Percentiles rank a stretch among this genome's conserved stretches.
Conservation (phyloP, 306 rosid species). For the Clitoria ternatea region DNA sequence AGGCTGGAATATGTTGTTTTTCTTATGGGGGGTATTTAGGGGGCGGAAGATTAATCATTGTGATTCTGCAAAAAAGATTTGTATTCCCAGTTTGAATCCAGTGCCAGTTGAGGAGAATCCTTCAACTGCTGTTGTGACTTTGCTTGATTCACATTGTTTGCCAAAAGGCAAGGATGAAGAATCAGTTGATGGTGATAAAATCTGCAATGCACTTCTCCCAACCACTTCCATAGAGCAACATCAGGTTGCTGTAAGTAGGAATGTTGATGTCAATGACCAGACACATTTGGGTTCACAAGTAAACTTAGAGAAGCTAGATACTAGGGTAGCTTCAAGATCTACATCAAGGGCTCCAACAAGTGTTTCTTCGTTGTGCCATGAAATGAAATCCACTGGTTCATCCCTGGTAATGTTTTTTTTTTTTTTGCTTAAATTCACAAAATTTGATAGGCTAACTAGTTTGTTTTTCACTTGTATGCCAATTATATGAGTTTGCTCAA, state of each 20-base stretch:
- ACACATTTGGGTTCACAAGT: conserved; percentile 30
- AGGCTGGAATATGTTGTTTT: conserved; percentile 97
- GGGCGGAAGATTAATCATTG: conserved; percentile 49
- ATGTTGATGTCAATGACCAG: conserved; percentile 36
- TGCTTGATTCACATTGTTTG: conserved; percentile 41
- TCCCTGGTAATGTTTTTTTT: conserved; percentile 50
- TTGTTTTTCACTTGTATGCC: background rate
- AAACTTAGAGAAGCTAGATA: conserved; percentile 38
- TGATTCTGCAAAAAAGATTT: conserved; percentile 48
- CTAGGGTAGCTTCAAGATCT: conserved; percentile 30
- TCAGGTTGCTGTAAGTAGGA: conserved; percentile 27
- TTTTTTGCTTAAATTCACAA: conserved; percentile 18
- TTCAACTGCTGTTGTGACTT: conserved; percentile 42
- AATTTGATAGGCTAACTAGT: background rate
- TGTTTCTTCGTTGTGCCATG: conserved; percentile 31
- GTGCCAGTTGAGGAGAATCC: conserved; percentile 42
- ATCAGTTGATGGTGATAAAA: conserved; percentile 33
- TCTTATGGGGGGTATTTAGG: conserved; percentile 93
- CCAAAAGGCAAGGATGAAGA: conserved; percentile 36
- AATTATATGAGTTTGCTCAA: conserved; percentile 16
- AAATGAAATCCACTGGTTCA: conserved; percentile 31
- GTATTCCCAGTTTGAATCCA: conserved; percentile 41
- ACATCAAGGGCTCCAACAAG: conserved; percentile 31
- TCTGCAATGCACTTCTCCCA: conserved; percentile 32
- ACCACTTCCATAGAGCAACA: conserved; percentile 34